Base-by-base conservation (phyloP, 805 yeast species). In the Zygosaccharomyces gambellarensis region DNA sequence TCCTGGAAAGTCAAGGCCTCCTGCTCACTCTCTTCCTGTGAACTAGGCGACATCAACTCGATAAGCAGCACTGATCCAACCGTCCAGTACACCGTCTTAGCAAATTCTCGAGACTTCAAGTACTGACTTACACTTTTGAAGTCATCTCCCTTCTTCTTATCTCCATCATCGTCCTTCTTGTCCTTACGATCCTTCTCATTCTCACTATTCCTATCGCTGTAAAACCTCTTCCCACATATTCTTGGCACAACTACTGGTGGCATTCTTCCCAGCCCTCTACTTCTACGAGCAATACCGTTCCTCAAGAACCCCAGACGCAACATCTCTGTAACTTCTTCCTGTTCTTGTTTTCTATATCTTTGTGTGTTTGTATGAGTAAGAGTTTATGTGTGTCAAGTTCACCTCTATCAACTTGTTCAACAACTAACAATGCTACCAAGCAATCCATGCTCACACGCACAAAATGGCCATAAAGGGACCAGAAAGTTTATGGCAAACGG, bases 1-100 rank as follows among this genome's bases (percentile, higher is more conserved):
- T 88, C 95, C 70, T 88, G 96, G 74, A 83, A 85, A 1, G 90
- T 76, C 42, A 80, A 60, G 8, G 64, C 63, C 28, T 64, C 58
- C 17, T 58, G 55, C 4, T 63, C 57, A 31, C 54, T 50, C 21
- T 64, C 67, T 4, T 58, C 55, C 28, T 43, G 43, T 12, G 52
- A 27, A 2, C 57, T 34, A 4, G 55, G 21, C 3, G 57, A 47
- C 29, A 70, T 48, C n/a, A 71, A 45, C 39, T 69, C 65, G 48
- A 70, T 69, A n/a, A 73, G 43, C 2, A 71, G 49, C 1, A 73
- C 62, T 36, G 71, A 67, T 7, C 74, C 76, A 5, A 66, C 58
- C 1, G 76, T 70, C 39, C 71, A 51, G 46, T 69, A 68, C 10
- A 74, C 42, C 2, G 74, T 71, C 49, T 70, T 68, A 10, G 65